These are phyloP conservation scores for Pseudogymnoascus pannorum DNA, from an alignment of 2,329 filamentous ascomycete genomes.

Conservation along the genomic window DNA sequence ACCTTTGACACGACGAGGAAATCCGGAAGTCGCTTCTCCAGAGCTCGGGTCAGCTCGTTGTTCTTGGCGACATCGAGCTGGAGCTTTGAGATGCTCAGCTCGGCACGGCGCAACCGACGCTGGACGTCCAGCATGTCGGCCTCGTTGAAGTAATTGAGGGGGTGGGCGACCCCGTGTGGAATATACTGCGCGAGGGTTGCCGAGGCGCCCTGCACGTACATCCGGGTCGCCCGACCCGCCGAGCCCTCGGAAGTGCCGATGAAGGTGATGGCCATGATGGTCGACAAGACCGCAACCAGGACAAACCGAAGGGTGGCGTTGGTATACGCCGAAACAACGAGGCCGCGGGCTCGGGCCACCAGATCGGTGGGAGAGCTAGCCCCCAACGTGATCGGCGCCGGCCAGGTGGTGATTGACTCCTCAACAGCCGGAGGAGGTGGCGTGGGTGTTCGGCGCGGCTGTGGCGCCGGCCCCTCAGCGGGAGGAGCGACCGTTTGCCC, in stretches of 20 bases:
- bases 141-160: slow-evolving; percentile 15
- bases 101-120: slow-evolving; percentile 13
- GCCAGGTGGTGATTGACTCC: neutral
- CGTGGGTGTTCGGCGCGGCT: neutral
- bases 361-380: slow-evolving; percentile 5
- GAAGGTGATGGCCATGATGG: neutral
- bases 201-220: slow-evolving; percentile 1
- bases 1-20: slow-evolving; percentile 48
- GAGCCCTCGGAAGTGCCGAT: neutral
- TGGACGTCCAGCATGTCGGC: slow-evolving; percentile 20
- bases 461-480: neutral
- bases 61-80: slow-evolving; percentile 21
- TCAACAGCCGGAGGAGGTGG: slow-evolving; percentile 1
- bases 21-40: slow-evolving; percentile 47
- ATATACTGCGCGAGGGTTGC: slow-evolving; percentile 18
- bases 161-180: slow-evolving; percentile 18
- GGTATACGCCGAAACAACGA: neutral
- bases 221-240: slow-evolving; percentile 4
- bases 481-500: neutral
- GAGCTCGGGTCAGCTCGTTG: slow-evolving; percentile 28
- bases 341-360: neutral
- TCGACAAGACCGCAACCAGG: neutral
- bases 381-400: slow-evolving; percentile 1
- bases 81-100: slow-evolving; percentile 12
- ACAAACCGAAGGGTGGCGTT: neutral